Evolutionary conservation across 2,329 filamentous ascomycete genomes (phyloP), one percentile per base, ranked within the genome.

Genomic region (Hypoxylon sp.): DNA sequence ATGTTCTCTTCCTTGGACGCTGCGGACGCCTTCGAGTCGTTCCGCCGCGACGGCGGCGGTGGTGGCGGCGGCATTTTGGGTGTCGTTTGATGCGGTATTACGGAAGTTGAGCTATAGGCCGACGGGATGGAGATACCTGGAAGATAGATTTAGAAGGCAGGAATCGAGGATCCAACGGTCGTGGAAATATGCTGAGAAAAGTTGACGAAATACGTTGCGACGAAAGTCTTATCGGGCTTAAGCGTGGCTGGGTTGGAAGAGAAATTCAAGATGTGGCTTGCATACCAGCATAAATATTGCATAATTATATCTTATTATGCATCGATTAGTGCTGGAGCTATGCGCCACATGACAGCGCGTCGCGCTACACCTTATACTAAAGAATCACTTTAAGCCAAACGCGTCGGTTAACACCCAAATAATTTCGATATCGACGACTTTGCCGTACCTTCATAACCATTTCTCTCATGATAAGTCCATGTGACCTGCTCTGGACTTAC

Each of bases 1-100:
- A 97, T 88, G 83, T 99, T 99, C 76, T 95, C 92, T 75, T 96
- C 92, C 74, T 96, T 96, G 52, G 83, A 85, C 13, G 83, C 77
- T 13, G 76, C 79, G 2, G 70, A 72, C 7, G 67, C 69, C 48
- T 67, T 68, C 53, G 48, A 55, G 62, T 60, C 58, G 60, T 69
- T 66, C 38, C 67, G 61, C 73, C 74, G 51, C 69, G 71, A 72
- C 48, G 78, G 71, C 10, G 67, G 66, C 33, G 69, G 66, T 9
- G 67, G 60, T 20, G 73, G 71, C 0, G 72, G 77, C 58, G 80
- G 79, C 65, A 47, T 54, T 10, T 18, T 40, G 21, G 13, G 11
- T 20, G 27, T n/a, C n/a, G n/a, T n/a, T n/a, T n/a, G n/a, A n/a
- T 46, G 11, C 23, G 17, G 15, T 43, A 23, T n/a, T 18, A 35